Evolutionary conservation across 164 flowering plant genomes (phyloP).

Genomic region (Dillenia turbinata): DNA sequence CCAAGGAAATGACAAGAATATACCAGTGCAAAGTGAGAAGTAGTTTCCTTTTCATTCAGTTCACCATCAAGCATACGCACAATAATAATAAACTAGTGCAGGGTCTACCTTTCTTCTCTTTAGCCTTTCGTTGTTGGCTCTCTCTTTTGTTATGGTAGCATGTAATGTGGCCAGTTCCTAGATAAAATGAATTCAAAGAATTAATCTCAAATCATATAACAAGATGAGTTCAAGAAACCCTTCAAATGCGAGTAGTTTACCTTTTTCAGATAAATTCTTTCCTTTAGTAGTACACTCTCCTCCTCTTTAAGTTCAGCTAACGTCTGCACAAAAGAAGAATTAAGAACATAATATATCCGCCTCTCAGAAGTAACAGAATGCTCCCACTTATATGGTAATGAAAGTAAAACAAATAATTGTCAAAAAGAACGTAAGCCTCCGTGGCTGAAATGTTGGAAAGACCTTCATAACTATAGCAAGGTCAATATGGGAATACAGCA

Average conservation of each 20-base stretch:
- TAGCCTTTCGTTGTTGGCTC: slow-evolving; percentile 27
- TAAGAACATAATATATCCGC: neutral
- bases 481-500: too few relatives aligned
- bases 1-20: too few relatives aligned
- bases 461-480: too few relatives aligned
- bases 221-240: neutral
- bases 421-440: too few relatives aligned
- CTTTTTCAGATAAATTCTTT: slow-evolving; percentile 30
- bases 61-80: too few relatives aligned
- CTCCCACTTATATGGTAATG: neutral
- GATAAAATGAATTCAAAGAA: slow-evolving; percentile 3
- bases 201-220: neutral
- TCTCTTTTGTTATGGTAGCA: slow-evolving; percentile 20
- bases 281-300: slow-evolving; percentile 33
- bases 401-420: neutral
- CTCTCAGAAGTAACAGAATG: neutral
- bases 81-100: too few relatives aligned
- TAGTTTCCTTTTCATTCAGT: too few relatives aligned
- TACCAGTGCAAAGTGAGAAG: too few relatives aligned
- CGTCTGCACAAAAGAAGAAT: slow-evolving; percentile 27
- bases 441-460: too few relatives aligned
- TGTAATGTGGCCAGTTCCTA: slow-evolving; percentile 31
- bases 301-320: slow-evolving; percentile 44
- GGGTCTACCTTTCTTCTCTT: slow-evolving; percentile 39
- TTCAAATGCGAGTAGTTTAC: slow-evolving; percentile 18